Conservation (phyloP, 1,139 yeast genomes). For the Suhomyces guaymorum region DNA sequence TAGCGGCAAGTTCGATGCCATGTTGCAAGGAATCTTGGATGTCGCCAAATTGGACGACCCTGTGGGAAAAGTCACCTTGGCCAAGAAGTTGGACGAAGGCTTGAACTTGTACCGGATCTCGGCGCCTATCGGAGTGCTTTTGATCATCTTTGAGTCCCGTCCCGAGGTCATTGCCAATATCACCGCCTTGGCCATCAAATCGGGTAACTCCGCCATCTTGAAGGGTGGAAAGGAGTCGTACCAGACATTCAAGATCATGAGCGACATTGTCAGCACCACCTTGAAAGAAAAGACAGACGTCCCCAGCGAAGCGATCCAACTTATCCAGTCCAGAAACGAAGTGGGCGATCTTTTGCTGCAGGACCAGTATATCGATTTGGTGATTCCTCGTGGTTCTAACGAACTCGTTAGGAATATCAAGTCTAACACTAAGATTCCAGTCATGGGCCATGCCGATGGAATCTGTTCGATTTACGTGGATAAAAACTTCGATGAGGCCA, state of each 20-base stretch:
- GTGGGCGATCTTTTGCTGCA: constrained; percentile 82
- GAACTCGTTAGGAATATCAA: constrained; percentile 85
- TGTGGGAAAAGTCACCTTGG: constrained; percentile 79
- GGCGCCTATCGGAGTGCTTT: constrained; percentile 90
- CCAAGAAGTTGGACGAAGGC: constrained; percentile 83
- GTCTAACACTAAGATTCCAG: constrained; percentile 88
- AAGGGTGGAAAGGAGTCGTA: constrained; percentile 96
- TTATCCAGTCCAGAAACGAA: constrained; percentile 85
- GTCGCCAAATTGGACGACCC: constrained; percentile 90
- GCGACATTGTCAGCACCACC: constrained; percentile 65
- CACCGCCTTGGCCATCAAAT: constrained; percentile 90
- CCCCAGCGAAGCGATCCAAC: constrained; percentile 79
- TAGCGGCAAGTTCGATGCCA: constrained; percentile 84
- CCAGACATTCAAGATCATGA: constrained; percentile 81
- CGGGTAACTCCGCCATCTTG: constrained; percentile 92
- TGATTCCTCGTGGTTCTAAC: constrained; percentile 95
- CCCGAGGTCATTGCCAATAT: constrained; percentile 99
- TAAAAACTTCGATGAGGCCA: constrained; percentile 67
- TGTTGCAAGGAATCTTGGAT: constrained; percentile 93
- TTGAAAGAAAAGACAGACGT: constrained; percentile 60
- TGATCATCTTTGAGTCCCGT: constrained; percentile 92
- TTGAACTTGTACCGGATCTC: constrained; percentile 78
- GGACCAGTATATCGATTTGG: constrained; percentile 89
- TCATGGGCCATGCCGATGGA: constrained; percentile 98
- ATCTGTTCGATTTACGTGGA: constrained; percentile 88